Evolutionary conservation across 441 rosid genomes (phyloP).

Genomic region (Erodium chrysanthum): DNA sequence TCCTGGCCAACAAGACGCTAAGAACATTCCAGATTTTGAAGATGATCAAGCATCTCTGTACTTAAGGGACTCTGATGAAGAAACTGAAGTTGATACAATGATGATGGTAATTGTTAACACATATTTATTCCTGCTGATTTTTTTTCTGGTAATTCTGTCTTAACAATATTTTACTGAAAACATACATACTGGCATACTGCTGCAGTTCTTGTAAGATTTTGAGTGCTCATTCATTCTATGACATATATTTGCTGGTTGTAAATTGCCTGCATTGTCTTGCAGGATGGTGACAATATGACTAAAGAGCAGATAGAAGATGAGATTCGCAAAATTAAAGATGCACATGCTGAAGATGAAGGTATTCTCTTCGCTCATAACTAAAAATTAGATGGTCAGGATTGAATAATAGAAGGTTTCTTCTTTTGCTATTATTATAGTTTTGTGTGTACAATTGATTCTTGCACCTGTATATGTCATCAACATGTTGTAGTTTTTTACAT

Average conservation of each 20-base stretch:
- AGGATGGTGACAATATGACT: slow-evolving; percentile 80
- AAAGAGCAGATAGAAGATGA: slow-evolving; percentile 75
- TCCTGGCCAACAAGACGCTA: slow-evolving; percentile 28
- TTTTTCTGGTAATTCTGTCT: too few relatives aligned
- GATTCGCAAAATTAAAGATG: slow-evolving; percentile 69
- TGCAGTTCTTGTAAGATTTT: too few relatives aligned
- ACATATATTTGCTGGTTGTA: slow-evolving; percentile 4
- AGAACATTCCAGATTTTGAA: slow-evolving; percentile 37
- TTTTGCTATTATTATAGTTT: background rate
- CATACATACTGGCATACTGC: too few relatives aligned
- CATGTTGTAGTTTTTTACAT: background rate
- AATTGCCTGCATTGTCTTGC: slow-evolving; percentile 23
- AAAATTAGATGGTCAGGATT: background rate
- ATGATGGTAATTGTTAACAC: slow-evolving; percentile 49
- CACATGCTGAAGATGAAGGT: slow-evolving; percentile 93
- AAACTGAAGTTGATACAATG: slow-evolving; percentile 69
- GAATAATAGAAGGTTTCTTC: background rate
- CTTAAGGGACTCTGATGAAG: slow-evolving; percentile 54
- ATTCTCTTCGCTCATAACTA: slow-evolving; percentile 17
- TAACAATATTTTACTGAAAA: background rate
- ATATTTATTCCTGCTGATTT: too few relatives aligned
- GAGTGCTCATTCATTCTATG: too few relatives aligned
- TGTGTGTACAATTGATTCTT: background rate
- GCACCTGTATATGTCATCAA: background rate
- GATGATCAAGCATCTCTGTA: slow-evolving; percentile 55